phyloP scores from a whole-genome alignment of 495 filamentous ascomycete species.

The Daldinia childiae region DNA sequence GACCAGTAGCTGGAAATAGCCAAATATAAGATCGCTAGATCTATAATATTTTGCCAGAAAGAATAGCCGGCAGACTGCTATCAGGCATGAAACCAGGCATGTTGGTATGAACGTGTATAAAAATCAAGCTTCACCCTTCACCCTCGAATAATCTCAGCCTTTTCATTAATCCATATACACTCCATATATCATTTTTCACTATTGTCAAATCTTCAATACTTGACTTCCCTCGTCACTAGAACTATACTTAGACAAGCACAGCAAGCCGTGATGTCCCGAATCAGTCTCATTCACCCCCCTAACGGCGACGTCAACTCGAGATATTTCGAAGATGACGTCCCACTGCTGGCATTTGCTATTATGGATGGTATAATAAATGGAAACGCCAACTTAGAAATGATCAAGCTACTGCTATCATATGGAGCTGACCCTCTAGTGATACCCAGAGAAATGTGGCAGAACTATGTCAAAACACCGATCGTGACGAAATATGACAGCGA shows the following conservation, averaged over 20 bases:
- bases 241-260: neutral
- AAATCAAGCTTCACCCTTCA: too few species aligned
- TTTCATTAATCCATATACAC: too few species aligned
- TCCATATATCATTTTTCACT: neutral
- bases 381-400: neutral
- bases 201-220: neutral
- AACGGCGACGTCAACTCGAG: slow-evolving; percentile 21
- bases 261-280: neutral
- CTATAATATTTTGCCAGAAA: too few species aligned
- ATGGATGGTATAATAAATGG: neutral
- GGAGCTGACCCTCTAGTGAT: neutral
- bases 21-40: too few species aligned
- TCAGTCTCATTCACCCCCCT: neutral
- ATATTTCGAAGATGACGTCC: neutral
- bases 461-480: neutral
- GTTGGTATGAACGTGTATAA: too few species aligned
- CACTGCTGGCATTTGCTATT: slow-evolving; percentile 1
- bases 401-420: neutral
- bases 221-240: too few species aligned
- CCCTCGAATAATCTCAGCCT: too few species aligned
- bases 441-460: slow-evolving; percentile 1
- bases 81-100: too few species aligned
- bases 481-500: neutral
- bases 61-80: too few species aligned
- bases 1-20: too few species aligned